Conservation (phyloP, 2,329 filamentous ascomycete species). For the Fusarium musae region DNA sequence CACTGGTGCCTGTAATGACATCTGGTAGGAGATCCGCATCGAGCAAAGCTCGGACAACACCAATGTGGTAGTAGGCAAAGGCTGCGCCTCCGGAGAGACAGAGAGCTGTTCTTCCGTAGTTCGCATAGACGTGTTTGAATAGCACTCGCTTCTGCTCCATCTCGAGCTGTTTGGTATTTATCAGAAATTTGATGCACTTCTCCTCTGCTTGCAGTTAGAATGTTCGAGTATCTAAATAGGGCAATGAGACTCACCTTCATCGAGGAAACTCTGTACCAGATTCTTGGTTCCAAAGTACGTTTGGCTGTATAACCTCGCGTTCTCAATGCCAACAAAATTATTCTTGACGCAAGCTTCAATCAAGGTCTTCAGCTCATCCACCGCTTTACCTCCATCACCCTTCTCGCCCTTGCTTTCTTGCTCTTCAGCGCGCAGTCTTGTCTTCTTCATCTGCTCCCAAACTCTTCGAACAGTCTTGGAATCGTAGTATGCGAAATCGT, state of each 20-base stretch:
- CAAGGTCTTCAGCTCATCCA: conserved; percentile 81
- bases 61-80: conserved; percentile 97
- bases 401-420: conserved; percentile 56
- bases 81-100: conserved; percentile 93
- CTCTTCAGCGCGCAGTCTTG: conserved; percentile 68
- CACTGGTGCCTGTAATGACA: conserved; percentile 96
- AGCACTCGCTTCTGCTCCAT: conserved; percentile 80
- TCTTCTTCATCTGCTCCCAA: conserved; percentile 76
- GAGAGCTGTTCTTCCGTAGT: conserved; percentile 91
- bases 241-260: conserved; percentile 70
- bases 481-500: conserved; percentile 88
- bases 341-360: conserved; percentile 95
- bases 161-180: conserved; percentile 73
- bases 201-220: conserved; percentile 63
- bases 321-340: conserved; percentile 96
- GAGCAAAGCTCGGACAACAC: conserved; percentile 87
- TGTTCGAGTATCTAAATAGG: background rate
- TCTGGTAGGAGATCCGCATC: conserved; percentile 88
- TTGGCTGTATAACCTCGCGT: conserved; percentile 93
- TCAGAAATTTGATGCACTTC: conserved; percentile 72
- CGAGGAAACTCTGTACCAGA: conserved; percentile 87
- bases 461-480: conserved; percentile 83
- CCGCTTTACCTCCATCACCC: conserved; percentile 58
- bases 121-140: conserved; percentile 89
- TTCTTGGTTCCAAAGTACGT: conserved; percentile 99